Conservation (phyloP, 2,329 filamentous ascomycete genomes). For the Ophiostoma sp. region DNA sequence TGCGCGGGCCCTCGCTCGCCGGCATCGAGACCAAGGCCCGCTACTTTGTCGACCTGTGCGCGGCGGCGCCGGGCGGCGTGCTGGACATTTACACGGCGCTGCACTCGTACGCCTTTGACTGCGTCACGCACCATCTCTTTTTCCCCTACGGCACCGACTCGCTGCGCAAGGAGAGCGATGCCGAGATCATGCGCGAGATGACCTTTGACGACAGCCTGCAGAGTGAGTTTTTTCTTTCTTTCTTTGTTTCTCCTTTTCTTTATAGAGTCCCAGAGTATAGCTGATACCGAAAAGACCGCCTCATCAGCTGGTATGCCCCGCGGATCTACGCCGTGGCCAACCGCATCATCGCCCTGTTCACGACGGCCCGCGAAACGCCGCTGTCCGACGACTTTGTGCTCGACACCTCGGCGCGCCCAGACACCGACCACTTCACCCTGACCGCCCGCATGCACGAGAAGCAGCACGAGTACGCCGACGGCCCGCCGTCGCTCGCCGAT, state of each 20-base stretch:
- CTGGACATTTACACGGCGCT: slow-evolving; percentile 60
- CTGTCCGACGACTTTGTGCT: slow-evolving; percentile 56
- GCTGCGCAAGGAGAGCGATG: slow-evolving; percentile 50
- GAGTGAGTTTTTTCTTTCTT: slow-evolving; percentile 49
- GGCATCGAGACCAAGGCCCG: slow-evolving; percentile 54
- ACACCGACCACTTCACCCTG: slow-evolving; percentile 52
- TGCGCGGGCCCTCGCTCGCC: slow-evolving; percentile 49
- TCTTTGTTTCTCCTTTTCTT: slow-evolving; percentile 19
- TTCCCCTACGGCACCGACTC: slow-evolving; percentile 60
- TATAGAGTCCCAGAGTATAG: neutral
- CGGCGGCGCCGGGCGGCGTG: slow-evolving; percentile 40
- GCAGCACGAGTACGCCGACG: slow-evolving; percentile 28
- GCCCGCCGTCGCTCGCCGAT: slow-evolving; percentile 25
- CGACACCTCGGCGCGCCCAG: slow-evolving; percentile 42
- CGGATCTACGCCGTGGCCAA: slow-evolving; percentile 45
- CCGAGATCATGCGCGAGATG: slow-evolving; percentile 62
- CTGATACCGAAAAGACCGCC: slow-evolving; percentile 44
- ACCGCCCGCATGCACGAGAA: slow-evolving; percentile 54
- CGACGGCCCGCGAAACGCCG: slow-evolving; percentile 53
- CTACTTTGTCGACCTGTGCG: slow-evolving; percentile 52
- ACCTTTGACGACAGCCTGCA: slow-evolving; percentile 63
- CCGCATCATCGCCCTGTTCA: slow-evolving; percentile 42
- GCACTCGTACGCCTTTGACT: slow-evolving; percentile 65
- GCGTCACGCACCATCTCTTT: slow-evolving; percentile 64
- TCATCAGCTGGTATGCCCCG: slow-evolving; percentile 55